Base-by-base conservation (phyloP, 495 filamentous ascomycete genomes). In the Lophium mytilinum region DNA sequence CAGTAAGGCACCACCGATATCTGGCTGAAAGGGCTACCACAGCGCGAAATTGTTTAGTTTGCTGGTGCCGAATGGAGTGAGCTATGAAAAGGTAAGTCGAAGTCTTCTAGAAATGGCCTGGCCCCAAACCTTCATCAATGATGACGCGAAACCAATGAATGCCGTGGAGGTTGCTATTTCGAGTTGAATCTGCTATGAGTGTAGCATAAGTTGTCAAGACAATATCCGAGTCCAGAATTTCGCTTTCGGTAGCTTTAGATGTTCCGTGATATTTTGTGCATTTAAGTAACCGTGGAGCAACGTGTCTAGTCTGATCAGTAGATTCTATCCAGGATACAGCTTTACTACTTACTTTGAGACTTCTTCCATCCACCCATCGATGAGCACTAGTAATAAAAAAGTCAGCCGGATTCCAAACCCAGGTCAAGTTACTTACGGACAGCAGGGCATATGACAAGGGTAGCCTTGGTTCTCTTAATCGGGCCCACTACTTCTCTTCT, bases 1-100 rank as follows among this genome's bases (percentile, higher is more conserved):
- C 61, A 6, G 61, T 60, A 5, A 64, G 49, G 33, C 61, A 64
- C 61, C 61, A 64, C 4, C 61, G 52, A 14, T 39, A 54, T 24
- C 36, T 41, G 18, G 57, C 61, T 12, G 53, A 47, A 1, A 64
- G 18, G n/a, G 43, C 41, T 41, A 15, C 19, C 1, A 61, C 57
- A n/a, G 61, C 43, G n/a, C 53, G 52, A 33, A 53, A 54, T 21
- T 52, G 52, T 33, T 35, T 46, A n/a, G 61, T 56, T 12, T 52
- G 50, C 17, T 60, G 57, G 7, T 48, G 41, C 36, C 61, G 52
- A 37, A 64, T 61, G 10, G 52, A 37, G 39, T 64, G 61, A 7
- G 61, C 61, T 62, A 10, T 21, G 17, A 48, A 24, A 17, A 12
- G 17, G 24, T 24, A 21, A 18, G 24, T 37, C 37, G 12, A 9